Conservation (phyloP, 495 filamentous ascomycete species). For the Margaritispora aquatica region DNA sequence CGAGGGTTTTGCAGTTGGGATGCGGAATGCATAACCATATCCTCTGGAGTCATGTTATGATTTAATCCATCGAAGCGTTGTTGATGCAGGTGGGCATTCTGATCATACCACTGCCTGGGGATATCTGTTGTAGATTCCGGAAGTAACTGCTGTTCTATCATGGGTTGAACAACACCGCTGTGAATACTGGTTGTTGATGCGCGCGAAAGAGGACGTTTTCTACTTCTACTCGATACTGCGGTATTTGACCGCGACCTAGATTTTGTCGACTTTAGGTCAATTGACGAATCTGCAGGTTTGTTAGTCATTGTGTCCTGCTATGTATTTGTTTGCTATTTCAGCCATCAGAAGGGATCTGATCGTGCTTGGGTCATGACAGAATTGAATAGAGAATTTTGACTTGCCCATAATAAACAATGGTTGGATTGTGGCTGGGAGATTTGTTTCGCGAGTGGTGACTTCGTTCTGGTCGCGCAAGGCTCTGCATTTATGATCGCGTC, state of each 20-base stretch:
- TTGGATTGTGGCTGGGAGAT: conserved; percentile 12
- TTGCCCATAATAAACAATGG: neutral
- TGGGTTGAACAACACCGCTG: conserved; percentile 61
- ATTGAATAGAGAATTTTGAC: neutral
- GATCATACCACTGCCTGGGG: conserved; percentile 41
- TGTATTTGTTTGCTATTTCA: neutral
- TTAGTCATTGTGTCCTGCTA: neutral
- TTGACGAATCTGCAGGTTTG: neutral
- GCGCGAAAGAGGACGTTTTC: conserved; percentile 65
- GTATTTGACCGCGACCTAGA: conserved; percentile 52
- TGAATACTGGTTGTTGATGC: conserved; percentile 82
- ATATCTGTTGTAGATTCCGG: conserved; percentile 23
- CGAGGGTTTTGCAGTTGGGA: conserved; percentile 46
- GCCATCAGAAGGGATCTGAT: neutral
- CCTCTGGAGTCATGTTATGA: conserved; percentile 53
- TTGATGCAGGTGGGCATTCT: conserved; percentile 25
- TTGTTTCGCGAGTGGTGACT: conserved; percentile 15
- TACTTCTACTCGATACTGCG: conserved; percentile 46
- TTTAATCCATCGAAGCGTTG: conserved; percentile 22
- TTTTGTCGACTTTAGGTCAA: conserved; percentile 14
- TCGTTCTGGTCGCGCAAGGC: neutral
- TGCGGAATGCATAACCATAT: conserved; percentile 55
- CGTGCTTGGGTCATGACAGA: neutral
- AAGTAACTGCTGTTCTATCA: conserved; percentile 53
- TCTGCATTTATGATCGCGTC: conserved; percentile 3